These are phyloP conservation scores for Wickerhamomyces queroliae DNA, from an alignment of 805 yeast genomes.

Conservation along the genomic window DNA sequence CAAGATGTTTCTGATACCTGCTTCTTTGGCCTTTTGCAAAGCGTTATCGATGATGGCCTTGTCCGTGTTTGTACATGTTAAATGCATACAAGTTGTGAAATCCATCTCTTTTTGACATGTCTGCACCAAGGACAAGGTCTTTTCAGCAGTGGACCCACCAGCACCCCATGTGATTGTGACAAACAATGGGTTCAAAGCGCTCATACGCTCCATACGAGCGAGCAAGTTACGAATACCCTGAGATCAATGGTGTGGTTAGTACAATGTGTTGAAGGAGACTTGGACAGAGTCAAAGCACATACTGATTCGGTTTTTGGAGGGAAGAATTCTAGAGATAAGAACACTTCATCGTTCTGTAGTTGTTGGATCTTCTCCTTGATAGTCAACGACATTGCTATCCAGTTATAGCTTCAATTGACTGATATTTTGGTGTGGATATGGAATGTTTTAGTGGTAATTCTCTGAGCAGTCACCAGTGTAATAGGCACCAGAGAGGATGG, in stretches of 20 bases:
- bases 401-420: constrained; percentile 61
- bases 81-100: constrained; percentile 87
- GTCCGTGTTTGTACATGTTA: constrained; percentile 94
- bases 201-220: constrained; percentile 85
- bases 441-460: too few relatives aligned
- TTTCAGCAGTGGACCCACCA: constrained; percentile 88
- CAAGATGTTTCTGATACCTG: constrained; percentile 83
- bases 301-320: constrained; percentile 90
- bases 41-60: constrained; percentile 74
- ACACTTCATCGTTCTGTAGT: constrained; percentile 47
- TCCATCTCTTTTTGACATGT: constrained; percentile 70
- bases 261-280: not conserved
- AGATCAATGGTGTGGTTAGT: constrained; percentile 5
- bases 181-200: constrained; percentile 81
- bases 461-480: constrained; percentile 68
- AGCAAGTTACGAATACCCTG: constrained; percentile 76
- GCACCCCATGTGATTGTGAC: constrained; percentile 99
- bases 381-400: constrained; percentile 42
- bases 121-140: constrained; percentile 78
- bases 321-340: constrained; percentile 88
- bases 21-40: constrained; percentile 56
- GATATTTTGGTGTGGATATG: constrained; percentile 66
- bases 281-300: constrained; percentile 9
- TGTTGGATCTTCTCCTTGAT: constrained; percentile 44
- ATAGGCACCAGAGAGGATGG: too few relatives aligned